Conservation (phyloP, 495 filamentous ascomycete genomes). For the Clohesyomyces aquaticus region DNA sequence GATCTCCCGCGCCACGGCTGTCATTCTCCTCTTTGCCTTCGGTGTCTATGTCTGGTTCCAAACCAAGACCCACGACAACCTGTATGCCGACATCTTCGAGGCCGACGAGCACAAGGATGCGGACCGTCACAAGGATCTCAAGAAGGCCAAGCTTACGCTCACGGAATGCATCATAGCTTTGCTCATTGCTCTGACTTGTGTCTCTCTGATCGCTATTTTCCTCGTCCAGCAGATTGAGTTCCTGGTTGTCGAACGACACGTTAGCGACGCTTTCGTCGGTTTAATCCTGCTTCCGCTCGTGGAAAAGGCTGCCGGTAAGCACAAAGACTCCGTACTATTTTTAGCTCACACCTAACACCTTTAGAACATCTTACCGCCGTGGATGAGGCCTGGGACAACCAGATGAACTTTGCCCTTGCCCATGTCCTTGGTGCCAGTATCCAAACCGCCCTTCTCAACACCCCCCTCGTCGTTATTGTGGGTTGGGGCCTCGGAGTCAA, state of each 20-base stretch:
- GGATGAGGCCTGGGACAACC: conserved; percentile 88
- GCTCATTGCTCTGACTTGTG: conserved; percentile 67
- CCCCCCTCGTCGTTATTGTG: conserved; percentile 79
- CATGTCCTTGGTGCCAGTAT: conserved; percentile 87
- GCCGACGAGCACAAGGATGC: conserved; percentile 71
- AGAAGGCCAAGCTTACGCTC: conserved; percentile 74
- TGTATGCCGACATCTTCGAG: conserved; percentile 73
- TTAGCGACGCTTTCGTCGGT: conserved; percentile 65
- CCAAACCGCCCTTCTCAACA: conserved; percentile 89
- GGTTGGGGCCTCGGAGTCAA: conserved; percentile 74
- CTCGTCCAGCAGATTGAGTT: conserved; percentile 78
- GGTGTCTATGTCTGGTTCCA: conserved; percentile 79
- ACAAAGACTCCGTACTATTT: neutral
- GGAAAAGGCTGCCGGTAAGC: conserved; percentile 71
- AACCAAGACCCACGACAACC: conserved; percentile 76
- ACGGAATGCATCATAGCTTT: conserved; percentile 74
- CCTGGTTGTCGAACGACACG: conserved; percentile 64
- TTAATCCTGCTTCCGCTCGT: conserved; percentile 74
- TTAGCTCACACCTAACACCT: conserved; percentile 14
- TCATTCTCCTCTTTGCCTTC: conserved; percentile 81
- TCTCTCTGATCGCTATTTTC: conserved; percentile 79
- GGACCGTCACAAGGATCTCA: conserved; percentile 67
- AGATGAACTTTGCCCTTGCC: conserved; percentile 88
- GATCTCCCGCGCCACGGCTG: conserved; percentile 74
- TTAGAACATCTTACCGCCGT: conserved; percentile 82